Evolutionary conservation across 169 alveolate species (phyloP).

Genomic region (Eimeria nieschulzi): DNA sequence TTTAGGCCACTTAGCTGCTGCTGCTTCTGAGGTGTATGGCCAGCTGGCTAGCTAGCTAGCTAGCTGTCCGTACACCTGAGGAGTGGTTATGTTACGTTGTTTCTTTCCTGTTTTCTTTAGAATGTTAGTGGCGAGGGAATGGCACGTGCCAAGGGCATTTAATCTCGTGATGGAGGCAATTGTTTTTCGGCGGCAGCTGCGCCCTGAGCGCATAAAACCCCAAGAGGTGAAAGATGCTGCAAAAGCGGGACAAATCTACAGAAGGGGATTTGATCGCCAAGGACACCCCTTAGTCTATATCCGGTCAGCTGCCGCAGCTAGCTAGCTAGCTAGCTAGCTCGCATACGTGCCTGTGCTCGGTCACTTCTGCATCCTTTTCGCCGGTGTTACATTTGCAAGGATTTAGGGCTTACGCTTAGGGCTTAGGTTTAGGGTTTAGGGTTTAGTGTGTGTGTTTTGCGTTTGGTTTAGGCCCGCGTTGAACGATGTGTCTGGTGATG

Average conservation of each 20-base stretch:
- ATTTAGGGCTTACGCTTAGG: not conserved
- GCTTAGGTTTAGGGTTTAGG: not conserved
- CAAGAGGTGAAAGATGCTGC: conserved; percentile 20
- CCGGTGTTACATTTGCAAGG: not conserved
- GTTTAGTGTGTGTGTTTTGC: too few relatives aligned
- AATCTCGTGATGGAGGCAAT: conserved; percentile 45
- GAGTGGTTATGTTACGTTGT: not conserved
- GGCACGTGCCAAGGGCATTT: conserved; percentile 64
- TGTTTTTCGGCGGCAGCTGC: conserved; percentile 47
- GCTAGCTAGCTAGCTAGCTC: not conserved
- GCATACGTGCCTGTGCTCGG: not conserved
- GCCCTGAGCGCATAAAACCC: conserved; percentile 70
- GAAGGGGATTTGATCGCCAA: conserved; percentile 58
- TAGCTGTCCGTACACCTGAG: not conserved
- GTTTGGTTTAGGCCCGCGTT: conserved; percentile 17
- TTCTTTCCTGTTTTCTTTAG: conserved; percentile 6
- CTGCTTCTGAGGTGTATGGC: not conserved
- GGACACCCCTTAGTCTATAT: conserved; percentile 57
- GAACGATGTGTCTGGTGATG: conserved; percentile 28
- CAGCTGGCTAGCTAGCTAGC: not conserved
- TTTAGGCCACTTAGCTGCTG: not conserved
- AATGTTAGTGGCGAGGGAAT: conserved; percentile 57
- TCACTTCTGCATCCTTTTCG: not conserved
- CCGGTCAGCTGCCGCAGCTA: conserved; percentile 34
- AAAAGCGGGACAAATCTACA: conserved; percentile 39